Base-by-base conservation (phyloP, 108 stramenopile species). In the Epipyxis sp. region DNA sequence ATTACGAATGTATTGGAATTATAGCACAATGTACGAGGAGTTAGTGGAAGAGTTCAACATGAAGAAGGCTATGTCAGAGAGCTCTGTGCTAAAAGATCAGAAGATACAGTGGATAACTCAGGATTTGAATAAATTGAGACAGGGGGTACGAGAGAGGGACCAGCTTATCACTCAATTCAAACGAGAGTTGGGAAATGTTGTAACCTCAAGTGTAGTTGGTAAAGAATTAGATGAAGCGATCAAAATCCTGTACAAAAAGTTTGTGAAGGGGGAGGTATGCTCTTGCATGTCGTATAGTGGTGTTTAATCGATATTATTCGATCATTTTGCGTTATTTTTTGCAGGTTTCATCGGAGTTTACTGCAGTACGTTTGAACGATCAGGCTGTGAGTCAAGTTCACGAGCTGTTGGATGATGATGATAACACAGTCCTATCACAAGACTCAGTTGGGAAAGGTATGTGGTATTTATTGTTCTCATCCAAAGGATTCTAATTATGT, bases 11-110 rank as follows among this genome's bases (percentile, higher is more conserved):
- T n/a, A n/a, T n/a, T n/a, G n/a, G n/a, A n/a, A n/a, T n/a, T n/a
- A n/a, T 37, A n/a, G 59, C 10, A 79, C 69, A 45, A 88, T 88
- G 88, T 87, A 88, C 50, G 86, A 84, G 42, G 88, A 88, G 69
- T 69, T 88, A 42, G 88, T 87, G 6, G 77, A 59, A 10, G 87
- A 88, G 76, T 88, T 85, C 69, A 32, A 78, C 42, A 69, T 68
- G 59, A 88, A 87, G 80, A 86, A 88, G 85, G 84, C 81, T 20
- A 59, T 39, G 42, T 69, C 78, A 1, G 40, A 80, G 3, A 42
- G 44, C 37, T 45, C 83, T 39, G 79, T 59, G 68, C 59, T 74
- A 54, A 86, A 87, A 77, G 83, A 88, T 40, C 79, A 85, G 29
- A 86, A 85, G 59, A 62, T 85, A 1, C 59, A 46, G 45, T 54